These are phyloP conservation scores for Oidiodendron maius DNA, from an alignment of 495 filamentous ascomycete species.

Conservation along the genomic window DNA sequence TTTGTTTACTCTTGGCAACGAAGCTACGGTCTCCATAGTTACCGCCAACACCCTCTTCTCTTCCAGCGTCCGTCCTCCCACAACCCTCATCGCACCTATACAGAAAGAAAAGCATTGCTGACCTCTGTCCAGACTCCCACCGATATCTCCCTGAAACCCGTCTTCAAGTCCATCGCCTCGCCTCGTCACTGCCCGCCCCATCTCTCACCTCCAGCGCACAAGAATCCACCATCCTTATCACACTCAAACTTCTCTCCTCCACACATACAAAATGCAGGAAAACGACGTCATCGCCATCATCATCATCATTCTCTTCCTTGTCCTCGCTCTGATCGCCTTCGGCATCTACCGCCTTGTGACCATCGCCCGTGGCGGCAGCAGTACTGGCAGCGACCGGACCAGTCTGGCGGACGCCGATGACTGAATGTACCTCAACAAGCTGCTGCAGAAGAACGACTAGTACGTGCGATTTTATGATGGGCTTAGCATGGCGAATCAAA, in stretches of 20 bases:
- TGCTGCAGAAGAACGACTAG: too few species aligned
- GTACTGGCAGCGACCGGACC: constrained; percentile 3
- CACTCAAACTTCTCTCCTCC: background rate
- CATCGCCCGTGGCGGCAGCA: constrained; percentile 33
- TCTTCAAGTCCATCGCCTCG: background rate
- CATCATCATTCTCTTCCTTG: constrained; percentile 71
- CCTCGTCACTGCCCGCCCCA: background rate
- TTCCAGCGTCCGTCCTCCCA: too few species aligned
- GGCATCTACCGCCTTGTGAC: constrained; percentile 57
- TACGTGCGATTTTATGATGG: too few species aligned
- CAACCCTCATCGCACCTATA: too few species aligned
- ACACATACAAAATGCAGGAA: constrained; percentile 45
- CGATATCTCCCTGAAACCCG: too few species aligned
- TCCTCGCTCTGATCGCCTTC: constrained; percentile 64
- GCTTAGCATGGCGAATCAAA: too few species aligned
- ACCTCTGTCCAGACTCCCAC: too few species aligned
- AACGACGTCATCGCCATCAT: constrained; percentile 81
- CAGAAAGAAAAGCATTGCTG: too few species aligned
- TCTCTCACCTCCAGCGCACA: background rate
- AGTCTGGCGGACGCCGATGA: constrained; percentile 20
- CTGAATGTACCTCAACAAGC: too few species aligned
- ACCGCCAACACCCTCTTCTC: too few species aligned
- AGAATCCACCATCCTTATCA: background rate
- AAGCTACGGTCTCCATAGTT: too few species aligned
- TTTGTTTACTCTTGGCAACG: too few species aligned